A percentile compares a stretch with the other conserved stretches of the same genome.
phyloP scores from a whole-genome alignment of 192 early-diverging fungal species.

The Thamnidium elegans region DNA sequence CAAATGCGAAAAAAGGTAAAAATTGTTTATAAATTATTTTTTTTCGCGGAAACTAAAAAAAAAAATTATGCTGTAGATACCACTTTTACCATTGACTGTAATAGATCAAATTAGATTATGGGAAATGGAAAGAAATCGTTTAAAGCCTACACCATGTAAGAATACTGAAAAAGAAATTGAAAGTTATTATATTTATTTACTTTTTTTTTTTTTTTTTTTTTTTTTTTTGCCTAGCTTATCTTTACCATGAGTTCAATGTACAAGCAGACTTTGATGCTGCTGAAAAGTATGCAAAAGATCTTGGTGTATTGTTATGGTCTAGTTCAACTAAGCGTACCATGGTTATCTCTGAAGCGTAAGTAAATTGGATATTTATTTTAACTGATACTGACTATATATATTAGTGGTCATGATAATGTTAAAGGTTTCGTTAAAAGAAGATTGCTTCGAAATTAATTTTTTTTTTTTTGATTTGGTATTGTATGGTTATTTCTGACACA shows the following conservation, averaged over 20 bases:
- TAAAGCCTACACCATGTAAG: slow-evolving; percentile 49
- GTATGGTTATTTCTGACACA: too few relatives aligned
- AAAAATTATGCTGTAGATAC: slow-evolving; percentile 40
- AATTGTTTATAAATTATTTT: too few relatives aligned
- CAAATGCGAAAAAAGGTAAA: slow-evolving; percentile 78
- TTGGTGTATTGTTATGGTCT: slow-evolving; percentile 77
- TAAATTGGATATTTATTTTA: not conserved
- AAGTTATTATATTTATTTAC: not conserved
- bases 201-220: not conserved
- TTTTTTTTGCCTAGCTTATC: slow-evolving; percentile 38
- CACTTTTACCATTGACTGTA: slow-evolving; percentile 86
- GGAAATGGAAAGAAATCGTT: slow-evolving; percentile 91
- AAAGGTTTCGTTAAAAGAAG: slow-evolving; percentile 33
- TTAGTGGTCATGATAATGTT: slow-evolving; percentile 34
- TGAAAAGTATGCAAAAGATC: slow-evolving; percentile 70
- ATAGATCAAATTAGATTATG: slow-evolving; percentile 94
- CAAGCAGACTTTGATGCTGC: slow-evolving; percentile 72
- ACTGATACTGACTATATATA: not conserved
- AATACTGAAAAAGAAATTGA: not conserved
- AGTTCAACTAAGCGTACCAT: slow-evolving; percentile 67
- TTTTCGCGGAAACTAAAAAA: not conserved
- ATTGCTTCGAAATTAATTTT: slow-evolving; percentile 5
- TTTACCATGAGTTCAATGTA: slow-evolving; percentile 77
- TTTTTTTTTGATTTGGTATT: too few relatives aligned
- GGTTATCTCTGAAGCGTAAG: slow-evolving; percentile 62